Evolutionary conservation across 2,329 filamentous ascomycete genomes (phyloP), one percentile per base, ranked within the genome.

Genomic region (Aureobasidium sp.): DNA sequence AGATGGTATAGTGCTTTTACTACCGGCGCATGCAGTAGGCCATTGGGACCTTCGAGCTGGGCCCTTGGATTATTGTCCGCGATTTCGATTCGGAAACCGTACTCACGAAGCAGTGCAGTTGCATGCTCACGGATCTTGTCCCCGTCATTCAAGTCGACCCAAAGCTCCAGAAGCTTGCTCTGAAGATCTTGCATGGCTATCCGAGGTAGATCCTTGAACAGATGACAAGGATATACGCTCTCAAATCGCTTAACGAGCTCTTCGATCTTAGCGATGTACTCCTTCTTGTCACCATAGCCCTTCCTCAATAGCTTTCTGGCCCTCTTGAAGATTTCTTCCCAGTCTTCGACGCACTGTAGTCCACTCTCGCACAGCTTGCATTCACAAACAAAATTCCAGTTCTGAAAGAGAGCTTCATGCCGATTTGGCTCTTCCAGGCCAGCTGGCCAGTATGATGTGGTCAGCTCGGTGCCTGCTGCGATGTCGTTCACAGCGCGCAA

Each of bases 401-500:
- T 5, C 24, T 9, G 3, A n/a, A 24, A 12, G 6, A 47, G 44
- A 3, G 5, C 22, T 7, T 3, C 19, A 5, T 22, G 42, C 3
- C 22, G 42, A 14, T 45, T 14, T 45, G 42, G 42, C 12, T 45
- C 22, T 2, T 22, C 9, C 8, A 19, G 12, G 3, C 1, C 14
- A 14, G 44, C 44, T 47, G 44, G 44, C 22, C 12, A 24, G 12
- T 47, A 47, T 3, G 44, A 47, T 7, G 24, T 29, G 2, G 44
- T 47, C 5, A 47, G 44, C 24, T 57, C 35, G 3, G 33, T 42
- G 44, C 72, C 75, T 1, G 65, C 68, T 8, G 65, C 63, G 33
- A 78, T 75, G 42, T 72, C 66, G n/a, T 71, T 67, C 15, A 70
- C 73, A 1, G 78, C 78, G 2, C 74, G 75, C 5, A 79, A 58